Evolutionary conservation across 768 basidiomycete species (phyloP).

Genomic region (Hydnomerulius pinastri): DNA sequence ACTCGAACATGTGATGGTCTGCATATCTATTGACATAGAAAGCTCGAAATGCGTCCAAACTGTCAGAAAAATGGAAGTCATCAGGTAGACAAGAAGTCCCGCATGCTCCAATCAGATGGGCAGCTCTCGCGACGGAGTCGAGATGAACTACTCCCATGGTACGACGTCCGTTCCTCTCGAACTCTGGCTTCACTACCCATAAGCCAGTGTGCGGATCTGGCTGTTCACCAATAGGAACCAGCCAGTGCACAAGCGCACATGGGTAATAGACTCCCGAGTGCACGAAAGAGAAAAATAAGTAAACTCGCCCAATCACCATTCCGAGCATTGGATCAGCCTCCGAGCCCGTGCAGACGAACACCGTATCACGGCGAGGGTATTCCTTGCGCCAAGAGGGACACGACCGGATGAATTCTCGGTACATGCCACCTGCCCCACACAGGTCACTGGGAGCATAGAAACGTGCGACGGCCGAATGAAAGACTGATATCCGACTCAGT

Average conservation of each 20-base stretch:
- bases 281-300: conserved; percentile 23
- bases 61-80: conserved; percentile 6
- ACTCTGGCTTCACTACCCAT: too few species aligned
- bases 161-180: too few species aligned
- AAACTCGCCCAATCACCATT: conserved; percentile 23
- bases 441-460: conserved; percentile 30
- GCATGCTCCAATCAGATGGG: conserved; percentile 18
- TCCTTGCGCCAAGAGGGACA: conserved; percentile 23
- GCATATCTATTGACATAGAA: not conserved
- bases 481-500: not conserved
- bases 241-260: conserved; percentile 32
- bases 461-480: conserved; percentile 1
- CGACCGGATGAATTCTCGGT: conserved; percentile 24
- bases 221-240: conserved; percentile 3
- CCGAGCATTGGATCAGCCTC: conserved; percentile 24
- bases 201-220: conserved; percentile 22
- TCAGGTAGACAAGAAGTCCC: conserved; percentile 14
- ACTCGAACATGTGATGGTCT: not conserved
- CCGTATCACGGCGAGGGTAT: conserved; percentile 21
- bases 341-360: conserved; percentile 13
- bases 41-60: conserved; percentile 26
- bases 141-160: conserved; percentile 31
- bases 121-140: conserved; percentile 20
- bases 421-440: conserved; percentile 31
- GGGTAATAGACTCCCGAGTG: conserved; percentile 15